phyloP scores from a whole-genome alignment of 2,329 filamentous ascomycete genomes.

The Talaromyces marneffei region DNA sequence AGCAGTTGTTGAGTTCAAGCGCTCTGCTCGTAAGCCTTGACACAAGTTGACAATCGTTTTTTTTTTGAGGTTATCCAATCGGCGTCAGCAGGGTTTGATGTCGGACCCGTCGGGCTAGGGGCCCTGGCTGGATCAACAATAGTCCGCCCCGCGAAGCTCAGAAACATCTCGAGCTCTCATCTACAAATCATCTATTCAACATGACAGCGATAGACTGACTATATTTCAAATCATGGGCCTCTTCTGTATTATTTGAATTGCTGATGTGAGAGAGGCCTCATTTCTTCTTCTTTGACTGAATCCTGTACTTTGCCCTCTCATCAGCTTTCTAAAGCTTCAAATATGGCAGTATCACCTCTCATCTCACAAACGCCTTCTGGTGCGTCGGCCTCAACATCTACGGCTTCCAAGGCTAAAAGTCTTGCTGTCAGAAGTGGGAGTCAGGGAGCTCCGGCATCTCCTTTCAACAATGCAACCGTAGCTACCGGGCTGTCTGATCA shows the following conservation, averaged over 20 bases:
- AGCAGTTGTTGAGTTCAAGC: neutral
- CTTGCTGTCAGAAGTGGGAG: slow-evolving; percentile 28
- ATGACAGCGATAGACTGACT: no score
- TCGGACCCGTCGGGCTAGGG: neutral
- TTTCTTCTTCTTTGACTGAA: neutral
- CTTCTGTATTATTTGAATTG: neutral
- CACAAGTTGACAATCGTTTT: neutral
- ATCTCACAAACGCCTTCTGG: slow-evolving; percentile 33
- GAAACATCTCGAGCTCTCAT: neutral
- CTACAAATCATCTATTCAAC: neutral
- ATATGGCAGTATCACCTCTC: slow-evolving; percentile 42
- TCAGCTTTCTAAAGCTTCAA: neutral
- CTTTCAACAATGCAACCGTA: slow-evolving; percentile 18
- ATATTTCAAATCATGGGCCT: neutral
- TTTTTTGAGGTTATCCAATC: slow-evolving; percentile 3
- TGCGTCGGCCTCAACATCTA: slow-evolving; percentile 27
- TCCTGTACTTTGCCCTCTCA: no score
- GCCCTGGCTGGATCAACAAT: slow-evolving; percentile 14
- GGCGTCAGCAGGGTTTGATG: slow-evolving; percentile 1
- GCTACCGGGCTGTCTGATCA: slow-evolving; percentile 58
- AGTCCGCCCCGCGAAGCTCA: slow-evolving; percentile 2
- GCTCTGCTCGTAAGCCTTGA: neutral
- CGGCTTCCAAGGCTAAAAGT: slow-evolving; percentile 30
- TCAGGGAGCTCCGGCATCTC: slow-evolving; percentile 17
- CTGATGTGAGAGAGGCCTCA: neutral